A percentile compares a stretch with the other conserved stretches of the same genome.
phyloP scores from a whole-genome alignment of 768 basidiomycete genomes.

The Mycena crocata region DNA sequence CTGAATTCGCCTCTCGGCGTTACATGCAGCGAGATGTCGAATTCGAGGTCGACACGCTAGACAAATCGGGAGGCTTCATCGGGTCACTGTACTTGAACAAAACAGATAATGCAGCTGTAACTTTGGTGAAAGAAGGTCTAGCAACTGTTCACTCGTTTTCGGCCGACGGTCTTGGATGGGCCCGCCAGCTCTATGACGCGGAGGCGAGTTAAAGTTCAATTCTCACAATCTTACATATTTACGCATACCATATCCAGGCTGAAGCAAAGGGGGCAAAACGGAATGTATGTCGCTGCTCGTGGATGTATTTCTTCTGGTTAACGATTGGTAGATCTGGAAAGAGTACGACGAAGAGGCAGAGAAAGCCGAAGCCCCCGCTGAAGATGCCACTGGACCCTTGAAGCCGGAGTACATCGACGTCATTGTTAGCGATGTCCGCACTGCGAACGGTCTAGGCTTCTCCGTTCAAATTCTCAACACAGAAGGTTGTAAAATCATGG shows the following conservation, averaged over 20 bases:
- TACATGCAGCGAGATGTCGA: conserved; percentile 98
- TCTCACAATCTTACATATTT: background rate
- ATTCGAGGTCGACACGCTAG: conserved; percentile 88
- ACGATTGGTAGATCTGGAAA: conserved; percentile 78
- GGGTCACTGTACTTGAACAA: conserved; percentile 89
- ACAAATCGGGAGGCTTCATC: conserved; percentile 97
- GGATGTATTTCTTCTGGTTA: background rate
- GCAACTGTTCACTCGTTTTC: conserved; percentile 91
- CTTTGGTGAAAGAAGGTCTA: conserved; percentile 88
- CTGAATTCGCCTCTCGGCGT: conserved; percentile 79
- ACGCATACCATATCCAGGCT: conserved; percentile 56
- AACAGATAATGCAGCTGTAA: conserved; percentile 85
- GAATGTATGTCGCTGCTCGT: conserved; percentile 66
- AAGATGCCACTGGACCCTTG: conserved; percentile 63
- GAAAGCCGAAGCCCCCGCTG: conserved; percentile 58
- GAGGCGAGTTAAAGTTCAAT: conserved; percentile 62
- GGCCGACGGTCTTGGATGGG: conserved; percentile 85
- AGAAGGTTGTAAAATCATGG: conserved; percentile 67
- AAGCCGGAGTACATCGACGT: conserved; percentile 92
- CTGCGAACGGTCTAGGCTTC: conserved; percentile 81
- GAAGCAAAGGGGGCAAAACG: conserved; percentile 85
- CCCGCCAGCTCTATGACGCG: conserved; percentile 82
- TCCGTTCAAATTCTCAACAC: conserved; percentile 95
- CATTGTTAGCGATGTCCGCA: conserved; percentile 89
- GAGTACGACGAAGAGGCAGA: conserved; percentile 83